phyloP scores from a whole-genome alignment of 2,329 filamentous ascomycete species.

The Chaetoscypha palmicola region DNA sequence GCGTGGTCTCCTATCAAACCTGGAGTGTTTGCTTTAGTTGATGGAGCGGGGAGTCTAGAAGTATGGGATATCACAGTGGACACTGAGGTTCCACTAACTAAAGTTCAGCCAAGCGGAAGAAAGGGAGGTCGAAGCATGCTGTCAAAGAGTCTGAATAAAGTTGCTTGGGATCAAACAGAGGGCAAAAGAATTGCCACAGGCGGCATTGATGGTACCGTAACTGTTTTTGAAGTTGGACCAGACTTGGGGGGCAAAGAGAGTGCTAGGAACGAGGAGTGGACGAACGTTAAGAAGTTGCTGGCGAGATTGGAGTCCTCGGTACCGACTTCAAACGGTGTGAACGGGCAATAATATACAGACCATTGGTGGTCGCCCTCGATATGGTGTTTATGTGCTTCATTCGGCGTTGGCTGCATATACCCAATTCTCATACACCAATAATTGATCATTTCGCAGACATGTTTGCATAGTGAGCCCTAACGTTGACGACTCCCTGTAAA shows the following conservation, averaged over 20 bases:
- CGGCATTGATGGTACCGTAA: conserved; percentile 83
- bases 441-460: conserved; percentile 7
- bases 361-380: neutral
- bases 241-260: conserved; percentile 79
- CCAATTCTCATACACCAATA: conserved; percentile 6
- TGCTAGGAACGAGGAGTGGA: conserved; percentile 84
- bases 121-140: conserved; percentile 62
- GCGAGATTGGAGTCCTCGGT: conserved; percentile 56
- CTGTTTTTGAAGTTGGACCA: conserved; percentile 83
- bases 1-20: conserved; percentile 93
- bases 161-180: conserved; percentile 88
- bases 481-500: too few relatives aligned
- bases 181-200: conserved; percentile 83
- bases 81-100: conserved; percentile 83
- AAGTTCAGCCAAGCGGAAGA: conserved; percentile 63
- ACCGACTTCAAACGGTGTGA: conserved; percentile 18
- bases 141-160: conserved; percentile 83
- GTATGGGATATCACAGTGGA: conserved; percentile 93
- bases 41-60: conserved; percentile 86
- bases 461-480: too few relatives aligned
- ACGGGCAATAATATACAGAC: conserved; percentile 14
- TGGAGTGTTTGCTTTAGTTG: conserved; percentile 88
- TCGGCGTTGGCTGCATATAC: conserved; percentile 17
- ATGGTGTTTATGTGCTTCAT: conserved; percentile 7
- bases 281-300: conserved; percentile 83